Percentiles rank a stretch among this genome's conserved stretches.
Evolutionary conservation across 441 rosid genomes (phyloP).

Genomic region (Manihot esculenta): DNA sequence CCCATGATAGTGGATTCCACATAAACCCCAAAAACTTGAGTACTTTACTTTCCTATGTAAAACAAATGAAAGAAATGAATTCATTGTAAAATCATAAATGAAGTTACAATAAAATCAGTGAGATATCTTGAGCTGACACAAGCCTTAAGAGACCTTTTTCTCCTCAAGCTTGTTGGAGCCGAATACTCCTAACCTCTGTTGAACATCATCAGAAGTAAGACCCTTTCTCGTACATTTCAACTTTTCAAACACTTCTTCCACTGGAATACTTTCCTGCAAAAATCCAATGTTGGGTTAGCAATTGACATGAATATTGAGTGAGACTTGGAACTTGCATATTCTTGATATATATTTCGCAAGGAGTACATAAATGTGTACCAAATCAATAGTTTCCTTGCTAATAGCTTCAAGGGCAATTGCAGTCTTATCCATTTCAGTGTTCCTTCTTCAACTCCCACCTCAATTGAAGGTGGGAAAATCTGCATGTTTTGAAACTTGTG

Average conservation of each 20-base stretch:
- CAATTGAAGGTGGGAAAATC: conserved; percentile 16
- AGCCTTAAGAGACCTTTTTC: conserved; percentile 40
- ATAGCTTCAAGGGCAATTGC: conserved; percentile 46
- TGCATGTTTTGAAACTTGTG: conserved; percentile 12
- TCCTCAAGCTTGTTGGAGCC: conserved; percentile 69
- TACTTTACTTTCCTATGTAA: conserved; percentile 80
- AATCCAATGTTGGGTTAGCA: conserved; percentile 18
- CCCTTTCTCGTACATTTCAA: conserved; percentile 54
- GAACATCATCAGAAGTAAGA: conserved; percentile 42
- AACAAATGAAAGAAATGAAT: background rate
- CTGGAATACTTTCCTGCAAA: conserved; percentile 50
- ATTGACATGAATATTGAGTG: background rate
- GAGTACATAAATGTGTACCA: conserved; percentile 29
- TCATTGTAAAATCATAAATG: no score
- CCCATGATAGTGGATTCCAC: conserved; percentile 99
- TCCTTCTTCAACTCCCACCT: conserved; percentile 23
- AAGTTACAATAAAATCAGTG: no score
- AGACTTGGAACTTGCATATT: background rate
- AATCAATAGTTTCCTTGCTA: conserved; percentile 60
- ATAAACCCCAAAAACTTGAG: conserved; percentile 92
- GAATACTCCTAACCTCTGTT: conserved; percentile 41
- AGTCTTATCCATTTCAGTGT: conserved; percentile 38
- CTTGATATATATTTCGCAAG: no score
- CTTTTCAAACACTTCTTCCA: conserved; percentile 62
- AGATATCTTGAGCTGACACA: background rate